Conservation (phyloP, 176 grass and related monocot genomes). For the Guadua angustifolia region DNA sequence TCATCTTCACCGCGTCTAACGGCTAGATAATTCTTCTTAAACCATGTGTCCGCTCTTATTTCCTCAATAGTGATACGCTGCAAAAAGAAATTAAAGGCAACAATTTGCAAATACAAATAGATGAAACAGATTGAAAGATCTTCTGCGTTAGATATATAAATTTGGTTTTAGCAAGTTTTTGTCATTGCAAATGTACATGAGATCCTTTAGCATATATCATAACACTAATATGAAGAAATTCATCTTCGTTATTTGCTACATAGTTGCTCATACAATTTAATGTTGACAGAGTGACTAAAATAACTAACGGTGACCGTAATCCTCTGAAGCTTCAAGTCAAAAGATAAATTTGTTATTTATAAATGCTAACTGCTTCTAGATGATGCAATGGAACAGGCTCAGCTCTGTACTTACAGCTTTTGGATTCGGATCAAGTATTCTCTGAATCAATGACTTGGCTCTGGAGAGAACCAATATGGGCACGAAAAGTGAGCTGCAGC, state of each 20-base stretch:
- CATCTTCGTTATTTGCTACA: conserved; percentile 12
- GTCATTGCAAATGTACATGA: not conserved
- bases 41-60: conserved; percentile 81
- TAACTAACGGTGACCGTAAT: conserved; percentile 22
- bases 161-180: conserved; percentile 1
- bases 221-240: conserved; percentile 11
- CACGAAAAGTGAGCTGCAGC: too few relatives aligned
- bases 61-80: conserved; percentile 71
- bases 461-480: conserved; percentile 82
- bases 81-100: too few relatives aligned
- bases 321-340: conserved; percentile 18
- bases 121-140: conserved; percentile 29
- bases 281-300: not conserved
- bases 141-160: not conserved
- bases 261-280: not conserved
- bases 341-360: not conserved
- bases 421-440: conserved; percentile 89
- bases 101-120: conserved; percentile 10
- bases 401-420: conserved; percentile 66
- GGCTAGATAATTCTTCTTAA: conserved; percentile 73
- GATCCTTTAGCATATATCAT: conserved; percentile 7
- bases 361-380: conserved; percentile 42
- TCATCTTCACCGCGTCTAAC: conserved; percentile 62
- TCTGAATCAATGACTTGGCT: conserved; percentile 66
- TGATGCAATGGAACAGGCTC: conserved; percentile 11